phyloP scores from a whole-genome alignment of 1,139 yeast species.

The Yamadazyma buinensis region DNA sequence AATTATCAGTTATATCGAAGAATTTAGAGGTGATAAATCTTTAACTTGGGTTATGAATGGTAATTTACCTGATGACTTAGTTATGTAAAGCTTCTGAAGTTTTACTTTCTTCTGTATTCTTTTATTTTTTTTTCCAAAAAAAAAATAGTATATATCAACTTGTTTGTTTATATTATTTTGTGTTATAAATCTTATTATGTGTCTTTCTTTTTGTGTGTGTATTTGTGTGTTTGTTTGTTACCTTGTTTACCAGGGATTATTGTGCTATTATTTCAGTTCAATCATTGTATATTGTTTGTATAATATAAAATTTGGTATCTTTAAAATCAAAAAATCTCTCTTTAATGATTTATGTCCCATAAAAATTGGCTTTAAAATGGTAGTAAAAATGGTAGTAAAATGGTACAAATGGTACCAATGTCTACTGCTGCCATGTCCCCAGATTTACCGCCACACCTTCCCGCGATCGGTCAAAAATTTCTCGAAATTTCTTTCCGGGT shows the following conservation, averaged over 20 bases:
- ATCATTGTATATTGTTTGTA: slow-evolving; percentile 1
- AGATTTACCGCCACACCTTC: not conserved
- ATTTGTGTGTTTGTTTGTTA: not conserved
- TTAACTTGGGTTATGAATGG: slow-evolving; percentile 53
- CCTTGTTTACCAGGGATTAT: not conserved
- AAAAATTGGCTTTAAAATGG: too few relatives aligned
- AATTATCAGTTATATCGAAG: slow-evolving; percentile 40
- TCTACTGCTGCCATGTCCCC: not conserved
- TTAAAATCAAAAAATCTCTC: too few relatives aligned
- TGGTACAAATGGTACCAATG: not conserved
- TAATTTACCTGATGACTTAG: slow-evolving; percentile 38
- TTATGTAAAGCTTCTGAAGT: slow-evolving; percentile 3
- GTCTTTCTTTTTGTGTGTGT: not conserved
- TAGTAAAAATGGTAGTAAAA: too few relatives aligned
- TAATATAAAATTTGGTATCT: slow-evolving; percentile 1
- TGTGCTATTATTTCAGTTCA: slow-evolving; percentile 1
- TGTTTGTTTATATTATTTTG: too few relatives aligned
- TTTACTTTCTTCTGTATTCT: slow-evolving; percentile 1
- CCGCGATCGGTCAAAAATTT: too few relatives aligned
- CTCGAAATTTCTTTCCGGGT: slow-evolving; percentile 26
- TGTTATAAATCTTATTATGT: too few relatives aligned
- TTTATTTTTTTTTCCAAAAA: too few relatives aligned
- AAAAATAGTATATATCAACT: too few relatives aligned
- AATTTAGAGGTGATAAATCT: slow-evolving; percentile 41
- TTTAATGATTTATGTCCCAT: too few relatives aligned